Conservation (phyloP, 208 protist genomes). For the Trypanosomatidae sp. region DNA sequence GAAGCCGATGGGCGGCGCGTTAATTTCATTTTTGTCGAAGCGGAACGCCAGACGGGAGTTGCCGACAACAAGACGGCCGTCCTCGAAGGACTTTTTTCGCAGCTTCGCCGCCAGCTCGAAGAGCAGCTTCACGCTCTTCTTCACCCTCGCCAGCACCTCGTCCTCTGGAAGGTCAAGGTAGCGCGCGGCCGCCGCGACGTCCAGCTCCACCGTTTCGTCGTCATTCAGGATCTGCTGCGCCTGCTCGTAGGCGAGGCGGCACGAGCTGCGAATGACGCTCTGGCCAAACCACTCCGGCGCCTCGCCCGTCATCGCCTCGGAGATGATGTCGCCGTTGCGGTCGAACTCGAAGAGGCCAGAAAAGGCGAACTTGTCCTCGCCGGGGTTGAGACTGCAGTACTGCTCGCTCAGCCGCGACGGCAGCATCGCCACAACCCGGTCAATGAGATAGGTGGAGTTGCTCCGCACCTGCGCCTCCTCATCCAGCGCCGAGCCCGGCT, state of each 20-base stretch:
- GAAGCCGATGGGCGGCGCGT: constrained; percentile 48
- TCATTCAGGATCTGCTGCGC: constrained; percentile 86
- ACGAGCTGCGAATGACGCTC: constrained; percentile 88
- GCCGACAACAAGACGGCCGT: constrained; percentile 61
- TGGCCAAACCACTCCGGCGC: constrained; percentile 77
- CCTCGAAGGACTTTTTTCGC: constrained; percentile 41
- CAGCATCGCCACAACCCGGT: constrained; percentile 92
- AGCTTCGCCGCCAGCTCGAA: constrained; percentile 63
- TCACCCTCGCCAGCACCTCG: constrained; percentile 32
- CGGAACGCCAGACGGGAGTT: constrained; percentile 53
- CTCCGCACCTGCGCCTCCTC: constrained; percentile 77
- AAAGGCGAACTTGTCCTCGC: constrained; percentile 88
- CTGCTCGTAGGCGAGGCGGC: constrained; percentile 82
- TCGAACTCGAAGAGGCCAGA: constrained; percentile 84
- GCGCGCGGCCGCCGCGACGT: constrained; percentile 25
- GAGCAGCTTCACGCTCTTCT: constrained; percentile 48
- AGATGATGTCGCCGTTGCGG: constrained; percentile 56
- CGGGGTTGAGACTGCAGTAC: constrained; percentile 87
- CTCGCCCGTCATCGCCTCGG: constrained; percentile 35
- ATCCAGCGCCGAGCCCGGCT: constrained; percentile 67
- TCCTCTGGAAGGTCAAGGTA: constrained; percentile 13
- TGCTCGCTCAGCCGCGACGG: constrained; percentile 86
- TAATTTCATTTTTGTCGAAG: constrained; percentile 50
- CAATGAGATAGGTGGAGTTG: constrained; percentile 91
- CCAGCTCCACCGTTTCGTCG: constrained; percentile 34